Evolutionary conservation across 768 basidiomycete genomes (phyloP).

Genomic region (Imleria badia): DNA sequence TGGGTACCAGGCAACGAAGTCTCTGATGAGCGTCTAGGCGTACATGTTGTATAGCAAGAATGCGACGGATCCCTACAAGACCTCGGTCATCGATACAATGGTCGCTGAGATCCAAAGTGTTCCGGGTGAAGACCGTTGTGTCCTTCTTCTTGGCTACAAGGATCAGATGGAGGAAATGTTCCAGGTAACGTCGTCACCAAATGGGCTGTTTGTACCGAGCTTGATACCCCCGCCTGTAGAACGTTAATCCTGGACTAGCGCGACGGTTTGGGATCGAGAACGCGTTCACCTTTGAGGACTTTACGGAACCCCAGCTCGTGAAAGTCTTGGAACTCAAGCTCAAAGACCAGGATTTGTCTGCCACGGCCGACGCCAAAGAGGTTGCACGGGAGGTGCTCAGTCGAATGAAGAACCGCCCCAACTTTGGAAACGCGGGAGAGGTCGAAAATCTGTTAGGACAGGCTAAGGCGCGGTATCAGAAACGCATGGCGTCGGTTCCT

Average conservation of each 20-base stretch:
- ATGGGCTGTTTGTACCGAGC: neutral
- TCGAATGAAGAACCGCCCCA: conserved; percentile 43
- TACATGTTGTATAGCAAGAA: conserved; percentile 61
- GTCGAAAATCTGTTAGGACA: conserved; percentile 60
- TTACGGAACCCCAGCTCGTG: conserved; percentile 51
- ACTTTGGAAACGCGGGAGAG: conserved; percentile 67
- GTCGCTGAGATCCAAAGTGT: conserved; percentile 72
- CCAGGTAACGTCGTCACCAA: conserved; percentile 43
- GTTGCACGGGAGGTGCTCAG: conserved; percentile 52
- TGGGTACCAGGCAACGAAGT: neutral
- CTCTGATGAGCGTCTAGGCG: conserved; percentile 41
- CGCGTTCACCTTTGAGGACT: conserved; percentile 68
- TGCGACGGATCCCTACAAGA: conserved; percentile 53
- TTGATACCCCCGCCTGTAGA: conserved; percentile 37
- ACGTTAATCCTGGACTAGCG: conserved; percentile 68
- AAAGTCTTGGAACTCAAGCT: conserved; percentile 58
- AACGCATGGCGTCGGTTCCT: conserved; percentile 35
- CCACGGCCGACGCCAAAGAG: conserved; percentile 55
- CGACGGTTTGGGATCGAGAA: conserved; percentile 70
- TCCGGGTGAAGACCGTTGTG: conserved; percentile 70
- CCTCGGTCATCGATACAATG: conserved; percentile 71
- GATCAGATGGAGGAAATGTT: conserved; percentile 73
- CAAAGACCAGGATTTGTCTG: conserved; percentile 53
- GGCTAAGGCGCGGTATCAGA: conserved; percentile 51
- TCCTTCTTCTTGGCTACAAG: conserved; percentile 65